These are phyloP conservation scores for Pseudopyrenochaeta lycopersici DNA, from an alignment of 2,329 filamentous ascomycete species.

Conservation along the genomic window DNA sequence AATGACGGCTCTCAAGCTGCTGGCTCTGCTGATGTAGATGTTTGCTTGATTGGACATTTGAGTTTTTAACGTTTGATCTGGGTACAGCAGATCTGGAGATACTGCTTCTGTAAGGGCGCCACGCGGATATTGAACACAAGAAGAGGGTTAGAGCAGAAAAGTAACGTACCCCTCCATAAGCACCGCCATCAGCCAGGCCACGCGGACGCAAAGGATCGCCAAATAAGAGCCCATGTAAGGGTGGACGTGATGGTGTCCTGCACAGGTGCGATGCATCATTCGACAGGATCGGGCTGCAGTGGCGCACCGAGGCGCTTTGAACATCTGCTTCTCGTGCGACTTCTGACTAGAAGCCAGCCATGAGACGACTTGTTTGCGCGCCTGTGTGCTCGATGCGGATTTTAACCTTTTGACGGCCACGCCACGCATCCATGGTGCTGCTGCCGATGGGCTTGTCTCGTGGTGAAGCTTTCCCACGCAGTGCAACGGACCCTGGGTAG, in stretches of 20 bases:
- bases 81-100: background rate
- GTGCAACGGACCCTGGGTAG: slow-evolving; percentile 12
- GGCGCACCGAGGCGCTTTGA: slow-evolving; percentile 20
- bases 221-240: slow-evolving; percentile 17
- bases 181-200: slow-evolving; percentile 12
- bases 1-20: background rate
- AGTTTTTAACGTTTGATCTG: background rate
- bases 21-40: background rate
- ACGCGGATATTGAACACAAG: slow-evolving; percentile 4
- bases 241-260: slow-evolving; percentile 20
- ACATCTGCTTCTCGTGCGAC: slow-evolving; percentile 22
- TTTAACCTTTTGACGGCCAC: slow-evolving; percentile 25
- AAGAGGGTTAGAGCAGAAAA: slow-evolving; percentile 6
- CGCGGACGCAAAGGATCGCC: slow-evolving; percentile 12
- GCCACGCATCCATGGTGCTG: slow-evolving; percentile 21
- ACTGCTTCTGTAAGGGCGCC: slow-evolving; percentile 5
- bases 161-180: slow-evolving; percentile 13
- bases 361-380: slow-evolving; percentile 11
- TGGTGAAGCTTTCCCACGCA: slow-evolving; percentile 15
- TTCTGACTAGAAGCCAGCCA: slow-evolving; percentile 17
- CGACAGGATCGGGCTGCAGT: slow-evolving; percentile 23
- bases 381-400: slow-evolving; percentile 10
- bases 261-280: slow-evolving; percentile 22
- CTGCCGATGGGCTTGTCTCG: slow-evolving; percentile 8
- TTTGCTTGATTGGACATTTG: background rate